Conservation (phyloP, 306 rosid genomes). For the Prinsepia uniflora region DNA sequence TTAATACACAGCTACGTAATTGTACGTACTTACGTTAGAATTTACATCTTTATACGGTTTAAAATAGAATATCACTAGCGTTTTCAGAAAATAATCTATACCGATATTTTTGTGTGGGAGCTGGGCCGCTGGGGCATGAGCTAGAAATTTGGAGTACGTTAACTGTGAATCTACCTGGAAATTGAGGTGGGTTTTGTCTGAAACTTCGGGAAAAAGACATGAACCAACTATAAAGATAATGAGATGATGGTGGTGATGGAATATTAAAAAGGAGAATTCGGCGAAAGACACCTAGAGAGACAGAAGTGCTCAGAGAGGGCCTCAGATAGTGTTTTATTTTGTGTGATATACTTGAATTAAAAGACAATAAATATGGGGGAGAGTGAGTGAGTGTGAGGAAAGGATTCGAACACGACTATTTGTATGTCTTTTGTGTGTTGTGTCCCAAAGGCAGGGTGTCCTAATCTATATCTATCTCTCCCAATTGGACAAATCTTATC, state of each 20-base stretch:
- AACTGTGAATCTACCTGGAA: slow-evolving; percentile 84
- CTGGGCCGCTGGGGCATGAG: slow-evolving; percentile 27
- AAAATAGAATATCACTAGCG: too few relatives aligned
- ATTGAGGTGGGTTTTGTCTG: slow-evolving; percentile 82
- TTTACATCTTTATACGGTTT: too few relatives aligned
- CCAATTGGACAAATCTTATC: slow-evolving; percentile 81
- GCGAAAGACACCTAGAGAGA: slow-evolving; percentile 34
- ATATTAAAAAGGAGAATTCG: slow-evolving; percentile 15
- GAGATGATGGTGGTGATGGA: not conserved
- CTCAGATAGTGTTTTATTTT: not conserved
- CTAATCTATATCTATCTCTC: slow-evolving; percentile 9
- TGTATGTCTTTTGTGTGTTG: not conserved
- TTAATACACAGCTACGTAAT: not conserved
- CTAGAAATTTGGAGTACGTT: slow-evolving; percentile 35
- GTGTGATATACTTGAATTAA: slow-evolving; percentile 7
- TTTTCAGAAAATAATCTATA: not conserved
- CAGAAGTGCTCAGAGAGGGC: slow-evolving; percentile 4
- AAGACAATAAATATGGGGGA: slow-evolving; percentile 19
- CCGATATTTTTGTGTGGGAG: slow-evolving; percentile 36
- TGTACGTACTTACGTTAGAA: too few relatives aligned
- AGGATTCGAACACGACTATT: slow-evolving; percentile 61
- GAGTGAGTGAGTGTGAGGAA: slow-evolving; percentile 50
- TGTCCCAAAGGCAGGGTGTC: slow-evolving; percentile 2
- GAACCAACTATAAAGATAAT: slow-evolving; percentile 30
- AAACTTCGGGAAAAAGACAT: slow-evolving; percentile 47